A percentile compares a stretch with the other conserved stretches of the same genome.
Conservation (phyloP, 2,329 filamentous ascomycete genomes). For the Cladosporium sp. region DNA sequence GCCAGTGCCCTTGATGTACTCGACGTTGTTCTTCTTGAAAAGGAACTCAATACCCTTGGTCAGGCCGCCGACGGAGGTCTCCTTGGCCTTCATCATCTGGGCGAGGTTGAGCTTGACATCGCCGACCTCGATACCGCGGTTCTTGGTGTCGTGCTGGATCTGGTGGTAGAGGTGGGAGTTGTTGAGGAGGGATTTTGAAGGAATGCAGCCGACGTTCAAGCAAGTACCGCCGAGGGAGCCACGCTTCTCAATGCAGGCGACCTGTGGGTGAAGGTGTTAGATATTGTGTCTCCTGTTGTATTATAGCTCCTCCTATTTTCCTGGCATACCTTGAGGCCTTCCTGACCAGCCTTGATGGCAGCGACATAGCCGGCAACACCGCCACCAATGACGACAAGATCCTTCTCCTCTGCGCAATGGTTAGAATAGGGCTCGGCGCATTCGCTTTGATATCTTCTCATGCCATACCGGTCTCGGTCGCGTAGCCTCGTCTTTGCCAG, state of each 20-base stretch:
- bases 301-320: constrained; percentile 4
- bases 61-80: constrained; percentile 77
- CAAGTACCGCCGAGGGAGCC: constrained; percentile 72
- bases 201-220: constrained; percentile 81
- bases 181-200: constrained; percentile 98
- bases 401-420: constrained; percentile 70
- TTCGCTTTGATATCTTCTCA: constrained; percentile 9
- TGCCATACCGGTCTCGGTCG: constrained; percentile 47
- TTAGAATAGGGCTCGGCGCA: constrained; percentile 16
- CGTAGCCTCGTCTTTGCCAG: constrained; percentile 53
- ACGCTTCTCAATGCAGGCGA: constrained; percentile 97
- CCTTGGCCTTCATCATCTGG: constrained; percentile 99
- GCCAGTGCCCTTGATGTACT: constrained; percentile 92
- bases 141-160: constrained; percentile 93
- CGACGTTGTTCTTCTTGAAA: constrained; percentile 98
- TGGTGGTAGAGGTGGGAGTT: constrained; percentile 98
- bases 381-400: constrained; percentile 95
- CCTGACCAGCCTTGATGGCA: constrained; percentile 97
- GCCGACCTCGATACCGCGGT: constrained; percentile 93
- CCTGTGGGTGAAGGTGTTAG: constrained; percentile 47
- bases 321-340: constrained; percentile 76
- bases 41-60: constrained; percentile 98
- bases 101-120: constrained; percentile 93
- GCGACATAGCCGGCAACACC: constrained; percentile 98
- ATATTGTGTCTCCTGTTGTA: not conserved